These are phyloP conservation scores for Daldinia loculata DNA, from an alignment of 495 filamentous ascomycete species.

Conservation along the genomic window DNA sequence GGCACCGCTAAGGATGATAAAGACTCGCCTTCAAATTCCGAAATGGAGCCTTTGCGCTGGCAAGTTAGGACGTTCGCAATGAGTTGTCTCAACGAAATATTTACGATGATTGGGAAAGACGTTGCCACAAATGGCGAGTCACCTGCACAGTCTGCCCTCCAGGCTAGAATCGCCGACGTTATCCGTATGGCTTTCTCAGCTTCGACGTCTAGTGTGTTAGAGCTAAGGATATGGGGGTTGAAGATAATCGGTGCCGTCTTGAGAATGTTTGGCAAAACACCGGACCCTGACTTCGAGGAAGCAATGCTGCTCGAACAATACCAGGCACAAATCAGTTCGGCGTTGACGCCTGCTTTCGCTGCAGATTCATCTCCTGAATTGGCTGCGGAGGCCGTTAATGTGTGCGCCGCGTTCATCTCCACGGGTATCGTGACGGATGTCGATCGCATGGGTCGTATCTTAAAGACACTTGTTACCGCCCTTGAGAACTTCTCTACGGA, in stretches of 20 bases:
- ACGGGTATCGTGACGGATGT: conserved; percentile 98
- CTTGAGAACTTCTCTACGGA: conserved; percentile 91
- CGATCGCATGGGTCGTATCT: conserved; percentile 95
- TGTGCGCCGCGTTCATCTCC: conserved; percentile 96
- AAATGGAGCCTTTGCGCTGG: conserved; percentile 92
- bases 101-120: conserved; percentile 77
- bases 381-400: conserved; percentile 93
- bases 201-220: conserved; percentile 90
- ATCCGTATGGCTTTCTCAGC: conserved; percentile 97
- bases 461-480: conserved; percentile 90
- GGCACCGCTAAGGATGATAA: conserved; percentile 71
- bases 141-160: conserved; percentile 74
- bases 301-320: conserved; percentile 96
- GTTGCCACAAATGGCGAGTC: conserved; percentile 74
- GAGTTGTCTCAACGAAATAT: conserved; percentile 86
- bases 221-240: conserved; percentile 86
- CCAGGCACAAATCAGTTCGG: conserved; percentile 96
- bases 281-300: conserved; percentile 96
- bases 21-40: conserved; percentile 64
- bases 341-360: conserved; percentile 94
- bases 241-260: conserved; percentile 93
- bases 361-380: conserved; percentile 95
- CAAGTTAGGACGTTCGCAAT: conserved; percentile 96
- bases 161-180: conserved; percentile 89
- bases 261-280: conserved; percentile 94